Conservation (phyloP, 2,329 filamentous ascomycete genomes). For the Cryphonectria naterciae region DNA sequence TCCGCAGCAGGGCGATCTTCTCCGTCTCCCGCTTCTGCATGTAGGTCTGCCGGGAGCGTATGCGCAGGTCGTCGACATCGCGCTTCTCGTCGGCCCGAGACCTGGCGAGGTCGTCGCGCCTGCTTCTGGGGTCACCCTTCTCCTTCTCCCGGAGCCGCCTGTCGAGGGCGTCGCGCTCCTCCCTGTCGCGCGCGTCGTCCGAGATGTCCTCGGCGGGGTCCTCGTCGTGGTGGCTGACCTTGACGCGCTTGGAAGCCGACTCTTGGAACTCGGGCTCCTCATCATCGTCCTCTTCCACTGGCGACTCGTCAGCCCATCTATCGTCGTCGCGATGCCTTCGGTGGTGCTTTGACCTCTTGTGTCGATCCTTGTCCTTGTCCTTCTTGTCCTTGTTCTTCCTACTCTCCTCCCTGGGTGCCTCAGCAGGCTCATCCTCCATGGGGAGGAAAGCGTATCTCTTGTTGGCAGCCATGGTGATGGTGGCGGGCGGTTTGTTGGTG, state of each 20-base stretch:
- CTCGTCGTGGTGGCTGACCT: constrained; percentile 62
- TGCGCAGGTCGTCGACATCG: constrained; percentile 72
- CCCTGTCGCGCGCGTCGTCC: constrained; percentile 68
- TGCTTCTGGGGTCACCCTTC: constrained; percentile 66
- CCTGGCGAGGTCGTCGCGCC: constrained; percentile 61
- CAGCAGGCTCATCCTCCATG: constrained; percentile 68
- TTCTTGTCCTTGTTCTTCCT: constrained; percentile 52
- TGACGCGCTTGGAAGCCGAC: constrained; percentile 72
- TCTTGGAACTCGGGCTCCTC: constrained; percentile 66
- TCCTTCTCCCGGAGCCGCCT: constrained; percentile 75
- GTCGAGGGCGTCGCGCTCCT: constrained; percentile 80
- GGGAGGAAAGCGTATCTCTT: constrained; percentile 70
- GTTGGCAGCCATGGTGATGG: constrained; percentile 45
- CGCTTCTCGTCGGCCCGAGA: constrained; percentile 69
- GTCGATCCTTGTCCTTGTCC: constrained; percentile 46
- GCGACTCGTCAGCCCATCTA: constrained; percentile 81
- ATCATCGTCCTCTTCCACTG: constrained; percentile 51
- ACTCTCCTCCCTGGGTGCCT: constrained; percentile 45
- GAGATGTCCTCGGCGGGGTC: constrained; percentile 57
- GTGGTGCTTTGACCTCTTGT: constrained; percentile 38
- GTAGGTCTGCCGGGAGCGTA: constrained; percentile 89
- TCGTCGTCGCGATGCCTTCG: constrained; percentile 60
- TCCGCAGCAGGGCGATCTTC: constrained; percentile 80
- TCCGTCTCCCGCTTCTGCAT: constrained; percentile 90
- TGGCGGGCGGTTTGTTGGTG: neutral